These are phyloP conservation scores for Entelexis paramagnoliae DNA, from an alignment of 1,139 yeast species.

Conservation along the genomic window DNA sequence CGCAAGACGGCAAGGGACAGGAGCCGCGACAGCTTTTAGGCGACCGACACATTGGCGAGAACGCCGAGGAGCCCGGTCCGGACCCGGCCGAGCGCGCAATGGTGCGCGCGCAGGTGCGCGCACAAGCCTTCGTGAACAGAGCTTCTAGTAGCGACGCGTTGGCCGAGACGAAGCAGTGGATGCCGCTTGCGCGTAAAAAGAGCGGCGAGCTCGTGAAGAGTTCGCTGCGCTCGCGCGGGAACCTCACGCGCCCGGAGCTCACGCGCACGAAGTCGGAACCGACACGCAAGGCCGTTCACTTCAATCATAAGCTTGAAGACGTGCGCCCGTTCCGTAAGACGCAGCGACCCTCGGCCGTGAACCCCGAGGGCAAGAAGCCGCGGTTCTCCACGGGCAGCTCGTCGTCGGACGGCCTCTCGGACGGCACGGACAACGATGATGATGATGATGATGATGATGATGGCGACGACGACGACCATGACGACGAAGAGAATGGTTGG, in stretches of 20 bases:
- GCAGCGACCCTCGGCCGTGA: constrained; percentile 65
- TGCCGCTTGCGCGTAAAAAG: constrained; percentile 51
- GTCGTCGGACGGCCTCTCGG: constrained; percentile 21
- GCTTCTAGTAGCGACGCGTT: neutral
- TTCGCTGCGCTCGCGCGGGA: constrained; percentile 40
- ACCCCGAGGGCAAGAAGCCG: constrained; percentile 39
- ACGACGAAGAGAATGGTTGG: constrained; percentile 18
- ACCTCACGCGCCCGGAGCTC: constrained; percentile 33
- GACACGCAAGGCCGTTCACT: constrained; percentile 60
- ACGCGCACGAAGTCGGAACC: constrained; percentile 58
- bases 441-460: constrained; percentile 19
- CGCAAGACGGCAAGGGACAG: no score
- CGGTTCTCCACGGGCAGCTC: neutral
- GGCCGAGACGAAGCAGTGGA: constrained; percentile 1
- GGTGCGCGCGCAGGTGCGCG: constrained; percentile 14
- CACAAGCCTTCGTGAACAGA: constrained; percentile 5
- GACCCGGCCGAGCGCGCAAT: constrained; percentile 9
- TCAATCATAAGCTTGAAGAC: constrained; percentile 52
- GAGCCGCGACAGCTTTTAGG: neutral
- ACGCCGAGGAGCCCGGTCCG: neutral
- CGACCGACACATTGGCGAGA: neutral
- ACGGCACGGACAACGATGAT: constrained; percentile 26
- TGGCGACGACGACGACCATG: constrained; percentile 24
- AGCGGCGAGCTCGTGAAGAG: constrained; percentile 74
- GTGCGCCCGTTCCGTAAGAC: constrained; percentile 60